phyloP scores from a whole-genome alignment of 176 grass and related monocot species.

The Raddia guianensis region DNA sequence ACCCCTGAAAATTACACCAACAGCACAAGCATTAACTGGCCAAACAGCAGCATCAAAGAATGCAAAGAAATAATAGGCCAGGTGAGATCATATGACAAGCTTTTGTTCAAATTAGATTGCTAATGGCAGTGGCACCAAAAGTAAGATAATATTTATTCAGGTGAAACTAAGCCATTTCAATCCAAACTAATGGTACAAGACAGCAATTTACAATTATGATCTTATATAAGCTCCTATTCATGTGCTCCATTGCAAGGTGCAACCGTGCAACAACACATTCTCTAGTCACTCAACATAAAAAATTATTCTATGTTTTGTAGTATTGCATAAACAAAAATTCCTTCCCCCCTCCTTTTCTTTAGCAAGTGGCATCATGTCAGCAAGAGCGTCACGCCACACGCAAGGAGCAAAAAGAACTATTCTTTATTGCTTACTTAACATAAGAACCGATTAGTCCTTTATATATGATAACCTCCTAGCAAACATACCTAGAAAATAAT shows the following conservation, averaged over 20 bases:
- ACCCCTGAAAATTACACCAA: conserved; percentile 62
- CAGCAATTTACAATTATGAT: neutral
- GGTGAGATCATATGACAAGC: conserved; percentile 1
- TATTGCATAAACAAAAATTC: neutral
- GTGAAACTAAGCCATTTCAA: neutral
- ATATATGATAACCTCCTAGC: too few relatives aligned
- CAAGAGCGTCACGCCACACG: too few relatives aligned
- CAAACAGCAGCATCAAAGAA: neutral
- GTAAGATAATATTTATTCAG: neutral
- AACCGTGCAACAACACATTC: neutral
- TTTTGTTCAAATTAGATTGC: neutral
- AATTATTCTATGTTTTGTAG: neutral
- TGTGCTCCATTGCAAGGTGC: neutral
- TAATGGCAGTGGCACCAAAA: too few relatives aligned
- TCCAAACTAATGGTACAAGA: neutral
- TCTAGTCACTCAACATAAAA: neutral
- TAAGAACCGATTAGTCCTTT: too few relatives aligned
- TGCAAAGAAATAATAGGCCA: conserved; percentile 16
- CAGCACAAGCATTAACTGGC: conserved; percentile 8
- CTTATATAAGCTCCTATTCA: neutral
- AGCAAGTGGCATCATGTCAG: too few relatives aligned
- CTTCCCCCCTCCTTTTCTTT: too few relatives aligned
- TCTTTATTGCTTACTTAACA: too few relatives aligned
- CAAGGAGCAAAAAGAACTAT: too few relatives aligned
- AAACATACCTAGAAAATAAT: too few relatives aligned